Evolutionary conservation across 768 basidiomycete species (phyloP).

Genomic region (Mycena belliarum): DNA sequence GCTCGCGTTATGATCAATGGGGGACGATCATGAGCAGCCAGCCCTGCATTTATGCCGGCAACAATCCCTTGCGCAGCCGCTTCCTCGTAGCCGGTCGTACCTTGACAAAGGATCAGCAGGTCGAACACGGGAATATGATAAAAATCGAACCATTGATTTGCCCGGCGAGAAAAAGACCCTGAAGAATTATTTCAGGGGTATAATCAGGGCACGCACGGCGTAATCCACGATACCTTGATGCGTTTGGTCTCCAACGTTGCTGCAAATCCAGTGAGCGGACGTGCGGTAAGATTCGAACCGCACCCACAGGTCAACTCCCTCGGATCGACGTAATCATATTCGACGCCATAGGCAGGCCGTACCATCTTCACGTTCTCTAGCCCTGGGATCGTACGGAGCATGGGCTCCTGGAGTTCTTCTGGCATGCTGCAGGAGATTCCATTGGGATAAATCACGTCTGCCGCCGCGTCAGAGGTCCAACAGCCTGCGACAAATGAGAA

Average conservation of each 20-base stretch:
- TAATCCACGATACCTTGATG: constrained; percentile 50
- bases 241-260: constrained; percentile 86
- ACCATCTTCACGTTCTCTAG: constrained; percentile 84
- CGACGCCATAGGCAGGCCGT: constrained; percentile 87
- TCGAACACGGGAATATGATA: neutral
- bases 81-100: constrained; percentile 94
- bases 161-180: constrained; percentile 87
- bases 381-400: constrained; percentile 85
- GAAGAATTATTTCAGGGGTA: neutral
- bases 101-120: constrained; percentile 31
- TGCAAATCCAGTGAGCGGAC: constrained; percentile 28
- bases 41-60: constrained; percentile 87
- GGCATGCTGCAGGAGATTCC: constrained; percentile 88
- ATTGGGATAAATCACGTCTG: constrained; percentile 88
- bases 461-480: constrained; percentile 1
- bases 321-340: constrained; percentile 90
- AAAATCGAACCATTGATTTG: constrained; percentile 75
- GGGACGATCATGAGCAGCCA: constrained; percentile 54
- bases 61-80: constrained; percentile 89
- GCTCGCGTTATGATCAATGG: constrained; percentile 76
- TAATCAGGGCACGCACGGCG: neutral
- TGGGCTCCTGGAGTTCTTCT: constrained; percentile 77
- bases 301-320: constrained; percentile 71
- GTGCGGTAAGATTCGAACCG: neutral
- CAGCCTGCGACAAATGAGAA: too few relatives aligned